Evolutionary conservation across 768 basidiomycete genomes (phyloP).

Genomic region (Mycena galericulata): DNA sequence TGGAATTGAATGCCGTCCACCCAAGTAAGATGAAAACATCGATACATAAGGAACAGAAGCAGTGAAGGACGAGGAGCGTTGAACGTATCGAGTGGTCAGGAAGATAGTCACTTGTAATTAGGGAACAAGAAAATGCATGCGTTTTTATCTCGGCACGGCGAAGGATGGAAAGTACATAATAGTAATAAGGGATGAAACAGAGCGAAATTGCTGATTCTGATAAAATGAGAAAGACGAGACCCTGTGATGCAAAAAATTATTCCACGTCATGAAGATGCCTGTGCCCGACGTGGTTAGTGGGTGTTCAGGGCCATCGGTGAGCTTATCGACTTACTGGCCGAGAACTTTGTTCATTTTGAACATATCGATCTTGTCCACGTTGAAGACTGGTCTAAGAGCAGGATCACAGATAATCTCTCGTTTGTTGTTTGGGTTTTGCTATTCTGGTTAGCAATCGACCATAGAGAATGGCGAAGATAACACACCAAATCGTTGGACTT

Average conservation of each 20-base stretch:
- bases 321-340: conserved; percentile 66
- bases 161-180: conserved; percentile 24
- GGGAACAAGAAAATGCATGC: background rate
- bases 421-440: conserved; percentile 86
- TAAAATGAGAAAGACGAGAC: background rate
- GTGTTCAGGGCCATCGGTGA: background rate
- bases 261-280: conserved; percentile 55
- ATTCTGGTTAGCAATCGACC: background rate
- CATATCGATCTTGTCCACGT: conserved; percentile 88
- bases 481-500: conserved; percentile 70
- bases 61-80: no score
- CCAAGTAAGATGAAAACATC: no score
- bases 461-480: background rate
- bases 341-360: conserved; percentile 95
- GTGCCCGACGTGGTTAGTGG: background rate
- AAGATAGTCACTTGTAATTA: background rate
- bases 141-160: background rate
- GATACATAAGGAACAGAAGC: no score
- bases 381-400: conserved; percentile 78
- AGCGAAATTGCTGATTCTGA: background rate
- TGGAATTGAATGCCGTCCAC: no score
- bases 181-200: conserved; percentile 13
- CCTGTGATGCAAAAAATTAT: background rate
- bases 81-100: no score
- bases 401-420: conserved; percentile 89